Base-by-base conservation (phyloP, 192 early-diverging fungal genomes). In the Coemansia sp. region DNA sequence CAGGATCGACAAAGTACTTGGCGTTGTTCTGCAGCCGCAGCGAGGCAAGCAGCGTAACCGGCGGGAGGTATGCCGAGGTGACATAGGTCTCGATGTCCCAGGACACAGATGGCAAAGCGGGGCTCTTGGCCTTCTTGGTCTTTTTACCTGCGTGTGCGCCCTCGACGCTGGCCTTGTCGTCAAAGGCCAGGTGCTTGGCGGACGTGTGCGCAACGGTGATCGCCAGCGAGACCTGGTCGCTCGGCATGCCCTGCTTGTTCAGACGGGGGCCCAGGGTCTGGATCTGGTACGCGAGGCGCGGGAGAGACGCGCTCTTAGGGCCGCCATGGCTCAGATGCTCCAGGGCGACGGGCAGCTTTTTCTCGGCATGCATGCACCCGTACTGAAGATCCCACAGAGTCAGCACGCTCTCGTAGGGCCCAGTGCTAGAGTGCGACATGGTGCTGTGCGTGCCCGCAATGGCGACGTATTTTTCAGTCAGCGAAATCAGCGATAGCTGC, bases 351-450 rank as follows among this genome's bases (percentile, higher is more conserved):
- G 55, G 36, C 24, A 81, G 65, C 36, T 63, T 34, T 57, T 68
- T 71, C 45, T 81, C 78, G 0, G 72, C 78, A 25, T 81, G 78
- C 24, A 81, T 25, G 60, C 78, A 81, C 3, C 78, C 78, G 49
- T 71, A 81, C 62, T 81, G 78, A 29, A 81, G 60, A 53, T 81
- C 78, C 78, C 78, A 81, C 30, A 81, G 54, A 10, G 78, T 71
- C 48, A 81, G 36, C 23, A 74, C 78, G 53, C 72, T 72, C 62
- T 74, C 78, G 48, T 81, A 74, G 1, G 78, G 72, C 2, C 72
- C 72, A 35, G 52, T 72, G 55, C 60, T 66, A 4, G 72, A 62
- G 59, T 74, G 78, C 11, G 78, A 81, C 7, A 74, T 66, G 18
- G 68, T 66, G 54, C 78, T 81, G 69, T 81, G 78, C 16, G 78